Evolutionary conservation across 2,329 filamentous ascomycete genomes (phyloP), one percentile per base, ranked within the genome.

Genomic region (Elsinoe perseae): DNA sequence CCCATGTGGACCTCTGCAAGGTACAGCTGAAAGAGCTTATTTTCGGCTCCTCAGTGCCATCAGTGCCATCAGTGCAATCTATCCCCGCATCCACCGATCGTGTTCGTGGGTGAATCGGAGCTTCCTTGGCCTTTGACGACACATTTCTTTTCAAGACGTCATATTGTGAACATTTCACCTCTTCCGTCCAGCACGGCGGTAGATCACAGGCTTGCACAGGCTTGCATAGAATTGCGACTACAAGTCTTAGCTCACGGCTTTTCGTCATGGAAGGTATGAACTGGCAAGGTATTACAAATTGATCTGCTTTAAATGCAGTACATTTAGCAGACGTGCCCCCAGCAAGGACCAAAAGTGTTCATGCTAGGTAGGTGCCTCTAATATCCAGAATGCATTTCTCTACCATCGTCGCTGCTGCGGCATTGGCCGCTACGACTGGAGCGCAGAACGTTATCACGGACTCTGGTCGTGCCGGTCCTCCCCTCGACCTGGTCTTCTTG

Each of bases 401-500:
- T 21, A 23, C 30, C 20, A 16, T 52, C 16, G 10, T 52, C 18
- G 32, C 30, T 38, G 30, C 48, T 23, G 16, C 48, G 21, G 48
- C 30, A 8, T 16, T 38, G 30, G 48, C 32, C 7, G 20, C 48
- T 12, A 21, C 32, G 6, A 36, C 32, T 30, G 30, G n/a, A 14
- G 52, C 52, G 2, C 52, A 54, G 36, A 27, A 61, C 14, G 30
- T 64, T 9, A 59, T 66, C 20, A 56, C 58, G 18, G 73, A 76
- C 61, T 66, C 70, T 18, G 68, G 68, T 14, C 59, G 64, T 10
- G 65, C 67, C 16, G 77, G 76, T 1, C 74, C 75, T 10, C 58
- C 69, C 12, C 66, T 78, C 5, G 77, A 80, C 58, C 58, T 77
- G 25, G 71, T 74, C 0, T 77, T 80, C 64, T 65, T 77, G 8